Evolutionary conservation across 371 early-diverging fungal species (phyloP).

Genomic region (Entomophthora muscae): DNA sequence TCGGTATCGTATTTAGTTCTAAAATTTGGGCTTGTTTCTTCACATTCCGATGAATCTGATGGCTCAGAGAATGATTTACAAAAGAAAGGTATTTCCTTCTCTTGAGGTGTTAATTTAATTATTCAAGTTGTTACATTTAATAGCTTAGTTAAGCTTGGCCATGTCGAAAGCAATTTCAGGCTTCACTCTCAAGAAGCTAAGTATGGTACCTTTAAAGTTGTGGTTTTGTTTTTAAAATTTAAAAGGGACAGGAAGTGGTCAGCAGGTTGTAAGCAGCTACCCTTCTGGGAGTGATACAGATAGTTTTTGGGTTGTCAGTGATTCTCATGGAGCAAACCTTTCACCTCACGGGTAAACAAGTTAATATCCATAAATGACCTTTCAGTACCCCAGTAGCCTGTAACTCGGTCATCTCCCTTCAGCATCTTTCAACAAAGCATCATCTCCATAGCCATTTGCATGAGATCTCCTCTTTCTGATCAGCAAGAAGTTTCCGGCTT

Average conservation of each 20-base stretch:
- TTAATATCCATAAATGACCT: background rate
- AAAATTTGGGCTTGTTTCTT: background rate
- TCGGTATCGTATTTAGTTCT: background rate
- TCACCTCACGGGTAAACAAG: background rate
- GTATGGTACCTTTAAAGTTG: conserved; percentile 31
- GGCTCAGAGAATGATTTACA: background rate
- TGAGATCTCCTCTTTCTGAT: conserved; percentile 41
- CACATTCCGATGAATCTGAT: background rate
- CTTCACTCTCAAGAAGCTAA: conserved; percentile 66
- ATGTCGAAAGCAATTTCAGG: conserved; percentile 30
- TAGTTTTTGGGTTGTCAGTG: conserved; percentile 37
- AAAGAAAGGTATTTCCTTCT: background rate
- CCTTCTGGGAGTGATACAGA: conserved; percentile 48
- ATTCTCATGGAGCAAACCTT: conserved; percentile 14
- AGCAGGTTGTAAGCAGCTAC: conserved; percentile 68
- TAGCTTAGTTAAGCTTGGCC: conserved; percentile 52
- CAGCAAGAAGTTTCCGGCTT: conserved; percentile 74
- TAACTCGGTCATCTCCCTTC: conserved; percentile 35
- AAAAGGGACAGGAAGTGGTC: conserved; percentile 51
- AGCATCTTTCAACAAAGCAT: conserved; percentile 49
- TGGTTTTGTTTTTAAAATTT: background rate
- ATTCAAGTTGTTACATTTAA: conserved; percentile 62
- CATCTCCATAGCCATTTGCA: conserved; percentile 47
- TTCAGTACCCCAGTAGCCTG: conserved; percentile 43
- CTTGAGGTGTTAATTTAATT: conserved; percentile 17